phyloP scores from a whole-genome alignment of 2,329 filamentous ascomycete genomes.

The Cordyceps tenuipes region DNA sequence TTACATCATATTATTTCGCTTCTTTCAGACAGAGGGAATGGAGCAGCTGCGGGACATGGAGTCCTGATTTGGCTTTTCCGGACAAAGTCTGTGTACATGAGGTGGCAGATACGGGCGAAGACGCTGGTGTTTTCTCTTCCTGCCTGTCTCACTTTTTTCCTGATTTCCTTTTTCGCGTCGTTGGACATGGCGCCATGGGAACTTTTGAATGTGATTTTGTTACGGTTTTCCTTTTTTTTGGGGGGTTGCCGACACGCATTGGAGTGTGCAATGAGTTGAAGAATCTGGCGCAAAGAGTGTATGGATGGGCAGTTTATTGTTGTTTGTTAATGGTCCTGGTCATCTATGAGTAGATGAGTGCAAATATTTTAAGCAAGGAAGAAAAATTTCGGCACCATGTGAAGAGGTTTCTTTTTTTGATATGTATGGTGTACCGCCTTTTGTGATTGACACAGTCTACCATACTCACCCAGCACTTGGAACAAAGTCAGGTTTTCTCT shows the following conservation, averaged over 20 bases:
- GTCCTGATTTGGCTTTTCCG: background rate
- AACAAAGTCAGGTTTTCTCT: too few relatives aligned
- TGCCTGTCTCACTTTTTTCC: background rate
- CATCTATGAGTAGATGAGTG: slow-evolving; percentile 1
- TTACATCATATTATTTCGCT: background rate
- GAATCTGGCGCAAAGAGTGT: slow-evolving; percentile 2
- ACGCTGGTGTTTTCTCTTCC: background rate
- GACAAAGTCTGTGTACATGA: background rate
- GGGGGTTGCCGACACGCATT: background rate
- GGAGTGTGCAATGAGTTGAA: slow-evolving; percentile 1
- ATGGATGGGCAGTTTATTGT: background rate
- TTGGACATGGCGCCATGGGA: background rate
- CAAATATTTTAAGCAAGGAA: background rate
- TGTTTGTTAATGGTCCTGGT: background rate
- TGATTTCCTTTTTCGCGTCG: background rate
- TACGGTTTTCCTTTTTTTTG: background rate
- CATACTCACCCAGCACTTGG: too few relatives aligned
- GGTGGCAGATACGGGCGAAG: background rate
- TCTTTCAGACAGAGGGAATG: background rate
- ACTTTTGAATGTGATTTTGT: background rate
- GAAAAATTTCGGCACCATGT: background rate
- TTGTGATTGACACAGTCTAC: too few relatives aligned
- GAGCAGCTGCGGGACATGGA: background rate
- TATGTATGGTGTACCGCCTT: too few relatives aligned
- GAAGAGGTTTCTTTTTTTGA: background rate